phyloP scores from a whole-genome alignment of 208 protist genomes.

The Porcisia deanei region DNA sequence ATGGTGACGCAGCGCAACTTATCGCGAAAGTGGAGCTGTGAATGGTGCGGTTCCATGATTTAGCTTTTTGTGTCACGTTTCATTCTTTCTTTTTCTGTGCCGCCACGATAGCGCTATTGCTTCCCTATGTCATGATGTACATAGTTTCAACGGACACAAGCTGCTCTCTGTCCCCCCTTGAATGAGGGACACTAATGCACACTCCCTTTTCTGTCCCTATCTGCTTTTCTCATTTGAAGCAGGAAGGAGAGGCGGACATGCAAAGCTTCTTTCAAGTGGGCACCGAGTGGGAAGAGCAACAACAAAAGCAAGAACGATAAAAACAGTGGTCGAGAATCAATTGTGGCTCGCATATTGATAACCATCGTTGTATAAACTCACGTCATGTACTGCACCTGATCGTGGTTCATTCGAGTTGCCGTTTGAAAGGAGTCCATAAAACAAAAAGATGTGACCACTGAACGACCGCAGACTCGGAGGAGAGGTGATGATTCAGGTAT shows the following conservation, averaged over 20 bases:
- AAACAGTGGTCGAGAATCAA: not conserved
- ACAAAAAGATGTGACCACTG: not conserved
- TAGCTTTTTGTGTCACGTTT: not conserved
- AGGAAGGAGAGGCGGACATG: not conserved
- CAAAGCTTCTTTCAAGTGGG: not conserved
- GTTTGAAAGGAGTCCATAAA: not conserved
- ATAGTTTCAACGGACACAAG: not conserved
- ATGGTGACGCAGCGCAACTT: conserved; percentile 49
- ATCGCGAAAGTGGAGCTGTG: conserved; percentile 58
- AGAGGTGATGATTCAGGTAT: not conserved
- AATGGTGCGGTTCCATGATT: not conserved
- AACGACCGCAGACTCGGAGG: not conserved
- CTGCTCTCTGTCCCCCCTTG: not conserved
- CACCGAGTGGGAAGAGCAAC: not conserved
- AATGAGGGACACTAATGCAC: not conserved
- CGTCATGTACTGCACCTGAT: not conserved
- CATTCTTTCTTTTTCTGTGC: not conserved
- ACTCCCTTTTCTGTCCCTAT: not conserved
- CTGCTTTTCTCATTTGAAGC: not conserved
- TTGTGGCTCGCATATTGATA: not conserved
- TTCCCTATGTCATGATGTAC: conserved; percentile 1
- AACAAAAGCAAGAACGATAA: not conserved
- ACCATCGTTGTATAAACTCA: not conserved
- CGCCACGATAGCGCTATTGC: not conserved
- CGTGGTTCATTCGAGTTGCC: not conserved